Conservation (phyloP, 495 filamentous ascomycete genomes). For the Aspergillus ellipticus region DNA sequence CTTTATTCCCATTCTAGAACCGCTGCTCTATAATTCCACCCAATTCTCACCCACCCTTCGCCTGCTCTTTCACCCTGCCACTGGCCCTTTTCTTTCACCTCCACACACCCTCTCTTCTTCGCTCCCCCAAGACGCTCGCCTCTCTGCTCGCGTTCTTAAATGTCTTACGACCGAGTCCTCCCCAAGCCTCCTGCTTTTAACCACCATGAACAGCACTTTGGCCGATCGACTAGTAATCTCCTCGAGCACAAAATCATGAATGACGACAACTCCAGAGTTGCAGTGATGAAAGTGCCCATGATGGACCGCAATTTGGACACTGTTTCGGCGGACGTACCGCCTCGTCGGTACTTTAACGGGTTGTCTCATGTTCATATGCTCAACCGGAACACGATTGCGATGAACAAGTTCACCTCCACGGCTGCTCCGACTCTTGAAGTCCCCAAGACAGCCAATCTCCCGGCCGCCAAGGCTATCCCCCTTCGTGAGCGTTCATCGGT, state of each 20-base stretch:
- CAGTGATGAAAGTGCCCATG: slow-evolving; percentile 14
- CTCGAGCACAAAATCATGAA: slow-evolving; percentile 53
- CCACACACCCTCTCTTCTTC: slow-evolving; percentile 12
- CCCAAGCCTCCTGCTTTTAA: slow-evolving; percentile 44
- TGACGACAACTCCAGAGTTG: slow-evolving; percentile 18
- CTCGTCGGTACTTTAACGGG: slow-evolving; percentile 24
- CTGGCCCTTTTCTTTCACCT: slow-evolving; percentile 12
- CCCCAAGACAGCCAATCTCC: slow-evolving; percentile 10
- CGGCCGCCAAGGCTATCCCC: slow-evolving; percentile 18
- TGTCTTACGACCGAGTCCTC: slow-evolving; percentile 57
- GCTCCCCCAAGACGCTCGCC: slow-evolving; percentile 15
- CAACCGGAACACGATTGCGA: slow-evolving; percentile 22
- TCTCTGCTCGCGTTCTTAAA: slow-evolving; percentile 28
- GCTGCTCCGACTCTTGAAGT: slow-evolving; percentile 12
- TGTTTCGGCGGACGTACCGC: slow-evolving; percentile 8
- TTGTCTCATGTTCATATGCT: slow-evolving; percentile 31
- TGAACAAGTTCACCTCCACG: slow-evolving; percentile 16
- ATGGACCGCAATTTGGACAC: slow-evolving; percentile 13
- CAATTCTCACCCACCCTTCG: slow-evolving; percentile 4
- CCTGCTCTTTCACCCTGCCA: slow-evolving; percentile 9
- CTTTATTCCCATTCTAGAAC: not conserved
- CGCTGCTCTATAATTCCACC: slow-evolving; percentile 5
- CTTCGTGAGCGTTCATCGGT: slow-evolving; percentile 27
- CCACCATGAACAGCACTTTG: slow-evolving; percentile 38
- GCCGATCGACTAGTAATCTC: slow-evolving; percentile 38